Percentiles rank a stretch among this genome's conserved stretches.
Evolutionary conservation across 106 monocot genomes (phyloP).

Genomic region (Phalaenopsis aphrodite): DNA sequence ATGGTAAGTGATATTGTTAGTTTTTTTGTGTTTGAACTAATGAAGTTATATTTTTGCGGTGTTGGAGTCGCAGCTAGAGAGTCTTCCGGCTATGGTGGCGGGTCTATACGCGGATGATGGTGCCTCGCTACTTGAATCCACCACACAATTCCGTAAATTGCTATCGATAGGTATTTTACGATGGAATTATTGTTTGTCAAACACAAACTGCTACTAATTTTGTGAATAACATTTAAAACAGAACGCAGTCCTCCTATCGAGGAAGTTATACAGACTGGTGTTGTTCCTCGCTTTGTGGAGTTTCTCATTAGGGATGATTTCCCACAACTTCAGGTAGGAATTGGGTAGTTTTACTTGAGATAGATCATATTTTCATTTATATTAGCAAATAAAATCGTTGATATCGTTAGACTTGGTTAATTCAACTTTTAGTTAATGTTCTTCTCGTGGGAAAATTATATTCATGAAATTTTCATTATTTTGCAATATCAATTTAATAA

Average conservation of each 20-base stretch:
- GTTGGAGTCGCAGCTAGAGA: constrained; percentile 31
- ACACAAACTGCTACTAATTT: constrained; percentile 1
- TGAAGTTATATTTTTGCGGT: not conserved
- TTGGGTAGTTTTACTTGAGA: not conserved
- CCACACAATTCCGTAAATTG: constrained; percentile 63
- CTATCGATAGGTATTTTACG: constrained; percentile 51
- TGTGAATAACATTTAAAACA: constrained; percentile 10
- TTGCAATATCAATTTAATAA: too few relatives aligned
- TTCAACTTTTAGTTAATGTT: not conserved
- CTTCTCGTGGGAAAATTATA: not conserved
- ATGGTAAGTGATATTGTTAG: not conserved
- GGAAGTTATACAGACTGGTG: constrained; percentile 61
- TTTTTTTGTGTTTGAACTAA: not conserved
- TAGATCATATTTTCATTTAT: not conserved
- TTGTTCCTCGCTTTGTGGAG: constrained; percentile 64
- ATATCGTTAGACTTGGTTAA: not conserved
- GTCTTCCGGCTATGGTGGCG: constrained; percentile 55
- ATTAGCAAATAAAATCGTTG: not conserved
- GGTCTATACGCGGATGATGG: constrained; percentile 48
- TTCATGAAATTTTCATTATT: too few relatives aligned
- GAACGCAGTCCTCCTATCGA: constrained; percentile 72
- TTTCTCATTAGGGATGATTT: constrained; percentile 62
- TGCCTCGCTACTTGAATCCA: constrained; percentile 42
- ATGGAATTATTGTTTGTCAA: not conserved
- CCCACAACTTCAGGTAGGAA: constrained; percentile 64